Evolutionary conservation across 1,284 basidiomycete species (phyloP).

Genomic region (Vanrija pseudolonga): DNA sequence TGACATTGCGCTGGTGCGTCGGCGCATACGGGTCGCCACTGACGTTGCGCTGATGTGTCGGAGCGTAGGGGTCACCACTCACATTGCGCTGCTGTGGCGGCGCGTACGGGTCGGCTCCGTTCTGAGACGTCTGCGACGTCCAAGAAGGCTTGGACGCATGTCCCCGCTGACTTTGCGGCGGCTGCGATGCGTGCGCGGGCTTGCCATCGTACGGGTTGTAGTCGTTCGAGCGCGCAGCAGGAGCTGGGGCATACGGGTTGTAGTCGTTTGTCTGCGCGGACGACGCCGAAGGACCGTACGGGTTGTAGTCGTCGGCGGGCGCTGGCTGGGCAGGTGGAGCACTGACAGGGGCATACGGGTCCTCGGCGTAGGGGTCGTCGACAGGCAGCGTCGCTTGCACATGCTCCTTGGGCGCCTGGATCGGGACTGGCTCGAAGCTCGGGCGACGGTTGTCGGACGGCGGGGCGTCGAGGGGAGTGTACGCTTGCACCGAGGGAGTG

Average conservation of each 20-base stretch:
- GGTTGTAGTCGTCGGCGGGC: not conserved
- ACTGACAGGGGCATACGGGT: conserved; percentile 3
- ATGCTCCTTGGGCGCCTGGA: no score
- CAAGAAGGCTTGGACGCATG: not conserved
- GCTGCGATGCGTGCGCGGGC: not conserved
- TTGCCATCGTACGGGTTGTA: not conserved
- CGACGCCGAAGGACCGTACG: not conserved
- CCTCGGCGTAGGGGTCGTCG: conserved; percentile 1
- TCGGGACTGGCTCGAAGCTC: no score
- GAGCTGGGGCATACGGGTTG: not conserved
- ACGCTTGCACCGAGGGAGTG: no score
- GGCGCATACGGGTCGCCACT: not conserved
- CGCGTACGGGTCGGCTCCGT: not conserved
- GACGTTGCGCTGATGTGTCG: not conserved
- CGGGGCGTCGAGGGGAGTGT: no score
- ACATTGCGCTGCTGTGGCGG: not conserved
- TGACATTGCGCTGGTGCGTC: no score
- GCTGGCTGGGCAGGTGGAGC: not conserved
- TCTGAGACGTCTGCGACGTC: no score
- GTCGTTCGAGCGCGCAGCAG: not conserved
- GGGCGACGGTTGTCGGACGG: no score
- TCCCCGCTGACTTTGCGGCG: not conserved
- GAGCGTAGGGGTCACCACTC: not conserved
- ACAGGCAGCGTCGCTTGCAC: not conserved
- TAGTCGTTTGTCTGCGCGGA: not conserved